Base-by-base conservation (phyloP, 305 asterid genomes). In the Rubia tinctorum region DNA sequence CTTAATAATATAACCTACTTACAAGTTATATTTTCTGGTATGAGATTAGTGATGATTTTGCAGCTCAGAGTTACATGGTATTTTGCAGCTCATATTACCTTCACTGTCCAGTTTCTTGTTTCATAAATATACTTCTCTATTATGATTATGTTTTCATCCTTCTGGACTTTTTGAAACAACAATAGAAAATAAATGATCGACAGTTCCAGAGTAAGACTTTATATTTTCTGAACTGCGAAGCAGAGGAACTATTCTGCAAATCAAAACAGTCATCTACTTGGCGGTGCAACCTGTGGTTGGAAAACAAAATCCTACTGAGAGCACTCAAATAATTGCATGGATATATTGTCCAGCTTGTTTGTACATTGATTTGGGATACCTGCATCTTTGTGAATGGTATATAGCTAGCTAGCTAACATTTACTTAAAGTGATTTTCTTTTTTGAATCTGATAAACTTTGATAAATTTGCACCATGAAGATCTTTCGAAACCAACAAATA, bases 61-160 rank as follows among this genome's bases (percentile, higher is more conserved):
- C 20, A n/a, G 27, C 25, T 56, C 59, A 53, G 59, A 53, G 59
- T 17, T n/a, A n/a, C 20, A 22, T 59, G 37, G 13, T 4, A 59
- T 10, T 23, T 22, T 20, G 49, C 64, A 23, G 61, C 59, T 64
- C 68, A 8, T n/a, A 39, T 14, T 22, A 66, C 9, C 12, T 4
- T 22, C 53, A 42, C 37, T 53, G 27, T 66, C 60, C 47, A 15
- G 59, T 34, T 20, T 74, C 71, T 55, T 42, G 68, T 63, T 55
- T 40, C 34, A 40, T 74, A 3, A 15, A 65, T 10, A 4, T 23
- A 39, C 11, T 68, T 40, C 72, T 45, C 9, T 68, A 45, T 12
- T 45, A 44, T 14, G n/a, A 47, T 27, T 7, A 51, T 7, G 43
- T 27, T n/a, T 4, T 25, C 73, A 25, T 25, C 51, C 18, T 18